Percentiles rank a stretch among this genome's conserved stretches.
phyloP scores from a whole-genome alignment of 225 moss, liverwort and hornwort genomes.

The Ulota crispa region DNA sequence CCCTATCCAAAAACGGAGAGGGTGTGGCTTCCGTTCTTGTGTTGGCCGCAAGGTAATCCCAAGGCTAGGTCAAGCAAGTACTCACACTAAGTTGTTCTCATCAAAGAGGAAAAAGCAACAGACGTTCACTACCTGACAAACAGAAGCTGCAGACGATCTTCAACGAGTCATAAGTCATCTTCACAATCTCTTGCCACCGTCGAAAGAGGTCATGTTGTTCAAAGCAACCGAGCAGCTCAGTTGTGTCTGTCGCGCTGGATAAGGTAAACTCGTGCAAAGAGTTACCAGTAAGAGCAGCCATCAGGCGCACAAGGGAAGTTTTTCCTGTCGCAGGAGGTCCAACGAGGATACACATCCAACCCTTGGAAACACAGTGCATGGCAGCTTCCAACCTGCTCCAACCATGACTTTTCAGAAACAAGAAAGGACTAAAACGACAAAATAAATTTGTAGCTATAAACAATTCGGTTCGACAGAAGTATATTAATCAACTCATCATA shows the following conservation, averaged over 20 bases:
- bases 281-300: constrained; percentile 83
- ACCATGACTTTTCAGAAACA: constrained; percentile 28
- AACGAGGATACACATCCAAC: constrained; percentile 96
- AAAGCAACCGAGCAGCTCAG: constrained; percentile 97
- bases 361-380: constrained; percentile 85
- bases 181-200: constrained; percentile 82
- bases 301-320: constrained; percentile 76
- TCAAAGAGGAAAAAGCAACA: not conserved
- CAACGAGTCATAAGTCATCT: constrained; percentile 55
- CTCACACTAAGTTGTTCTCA: constrained; percentile 11
- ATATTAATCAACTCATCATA: not conserved
- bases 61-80: not conserved
- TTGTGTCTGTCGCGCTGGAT: constrained; percentile 96
- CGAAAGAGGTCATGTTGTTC: constrained; percentile 95
- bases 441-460: not conserved
- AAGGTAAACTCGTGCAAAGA: constrained; percentile 80
- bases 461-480: constrained; percentile 4
- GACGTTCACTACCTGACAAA: constrained; percentile 42
- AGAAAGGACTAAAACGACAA: constrained; percentile 10
- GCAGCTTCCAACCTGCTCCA: constrained; percentile 77
- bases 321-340: constrained; percentile 89
- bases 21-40: not conserved
- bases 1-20: not conserved
- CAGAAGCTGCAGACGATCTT: constrained; percentile 68
- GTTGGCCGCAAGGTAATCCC: not conserved